phyloP scores from a whole-genome alignment of 1,284 basidiomycete species.

The Sporisorium scitamineum region DNA sequence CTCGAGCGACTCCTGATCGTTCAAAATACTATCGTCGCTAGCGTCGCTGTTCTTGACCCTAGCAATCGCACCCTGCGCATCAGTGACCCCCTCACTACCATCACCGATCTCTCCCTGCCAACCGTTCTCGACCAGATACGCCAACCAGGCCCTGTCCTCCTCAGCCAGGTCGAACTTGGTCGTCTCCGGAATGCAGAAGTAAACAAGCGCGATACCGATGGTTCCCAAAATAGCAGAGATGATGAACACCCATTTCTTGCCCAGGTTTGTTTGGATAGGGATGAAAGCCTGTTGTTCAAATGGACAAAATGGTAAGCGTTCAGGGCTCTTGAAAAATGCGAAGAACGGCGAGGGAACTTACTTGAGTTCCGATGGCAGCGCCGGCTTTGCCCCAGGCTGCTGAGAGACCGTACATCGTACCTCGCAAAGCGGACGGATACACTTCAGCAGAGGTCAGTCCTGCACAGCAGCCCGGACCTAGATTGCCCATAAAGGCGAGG shows the following conservation, averaged over 20 bases:
- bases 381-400: conserved; percentile 81
- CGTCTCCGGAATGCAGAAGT: conserved; percentile 74
- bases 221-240: conserved; percentile 61
- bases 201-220: conserved; percentile 66
- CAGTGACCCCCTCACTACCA: conserved; percentile 54
- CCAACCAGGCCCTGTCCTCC: conserved; percentile 76
- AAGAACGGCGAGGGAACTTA: no score
- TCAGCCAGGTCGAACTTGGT: conserved; percentile 78
- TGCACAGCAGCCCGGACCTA: conserved; percentile 81
- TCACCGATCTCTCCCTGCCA: conserved; percentile 79
- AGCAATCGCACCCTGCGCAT: conserved; percentile 10
- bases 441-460: conserved; percentile 74
- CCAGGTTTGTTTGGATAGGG: conserved; percentile 76
- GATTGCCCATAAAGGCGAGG: conserved; percentile 72
- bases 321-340: no score
- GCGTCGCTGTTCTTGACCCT: conserved; percentile 25
- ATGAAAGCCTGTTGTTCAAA: conserved; percentile 83
- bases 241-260: conserved; percentile 56
- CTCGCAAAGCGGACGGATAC: conserved; percentile 49
- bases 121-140: conserved; percentile 76
- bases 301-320: no score
- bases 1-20: conserved; percentile 7
- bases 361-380: conserved; percentile 80
- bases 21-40: not conserved
- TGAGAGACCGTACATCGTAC: conserved; percentile 71